Conservation (phyloP, 345 rosid species). For the Angophora floribunda region DNA sequence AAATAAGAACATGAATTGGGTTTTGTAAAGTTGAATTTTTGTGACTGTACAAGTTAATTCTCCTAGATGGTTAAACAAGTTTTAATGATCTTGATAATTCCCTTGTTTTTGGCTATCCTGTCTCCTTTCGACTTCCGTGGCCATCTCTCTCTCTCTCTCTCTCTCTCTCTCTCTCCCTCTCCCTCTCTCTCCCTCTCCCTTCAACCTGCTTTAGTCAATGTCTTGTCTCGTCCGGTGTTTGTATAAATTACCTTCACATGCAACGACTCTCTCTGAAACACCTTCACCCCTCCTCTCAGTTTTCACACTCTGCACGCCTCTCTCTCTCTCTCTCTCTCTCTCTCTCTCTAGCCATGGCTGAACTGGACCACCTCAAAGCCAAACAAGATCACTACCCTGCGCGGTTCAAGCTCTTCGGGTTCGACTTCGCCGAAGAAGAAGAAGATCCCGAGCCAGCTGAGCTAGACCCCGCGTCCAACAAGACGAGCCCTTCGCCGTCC, state of each 20-base stretch:
- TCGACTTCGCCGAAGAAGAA: conserved; percentile 59
- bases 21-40: background rate
- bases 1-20: background rate
- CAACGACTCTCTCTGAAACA: background rate
- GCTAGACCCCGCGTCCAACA: background rate
- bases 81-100: background rate
- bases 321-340: no score
- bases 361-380: conserved; percentile 25
- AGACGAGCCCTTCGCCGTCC: background rate
- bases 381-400: conserved; percentile 15
- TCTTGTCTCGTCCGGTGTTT: background rate
- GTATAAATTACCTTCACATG: background rate
- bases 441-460: conserved; percentile 12
- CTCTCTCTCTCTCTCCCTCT: background rate
- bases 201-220: background rate
- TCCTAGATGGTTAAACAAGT: background rate
- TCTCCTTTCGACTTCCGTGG: background rate
- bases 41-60: background rate
- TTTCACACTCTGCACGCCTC: background rate
- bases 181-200: no score
- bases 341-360: background rate
- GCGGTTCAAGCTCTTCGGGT: conserved; percentile 82
- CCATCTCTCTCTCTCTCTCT: background rate
- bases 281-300: conserved; percentile 9
- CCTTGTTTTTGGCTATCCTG: background rate